Evolutionary conservation across 1,139 yeast genomes (phyloP).

Genomic region (Pichia sp.): DNA sequence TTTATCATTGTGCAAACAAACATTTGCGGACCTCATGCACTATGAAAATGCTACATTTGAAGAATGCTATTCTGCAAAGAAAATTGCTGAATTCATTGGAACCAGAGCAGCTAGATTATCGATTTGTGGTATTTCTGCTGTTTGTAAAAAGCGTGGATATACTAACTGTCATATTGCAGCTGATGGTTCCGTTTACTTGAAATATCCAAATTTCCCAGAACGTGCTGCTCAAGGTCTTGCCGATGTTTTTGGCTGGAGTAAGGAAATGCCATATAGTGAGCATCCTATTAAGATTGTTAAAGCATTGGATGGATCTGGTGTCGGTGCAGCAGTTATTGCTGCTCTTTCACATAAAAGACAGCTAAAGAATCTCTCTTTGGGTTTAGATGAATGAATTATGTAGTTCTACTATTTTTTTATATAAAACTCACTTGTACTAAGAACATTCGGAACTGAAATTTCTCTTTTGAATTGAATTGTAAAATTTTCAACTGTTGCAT

Average conservation of each 20-base stretch:
- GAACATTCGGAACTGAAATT: neutral
- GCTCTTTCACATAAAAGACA: slow-evolving; percentile 83
- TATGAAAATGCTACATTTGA: slow-evolving; percentile 64
- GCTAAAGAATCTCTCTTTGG: slow-evolving; percentile 68
- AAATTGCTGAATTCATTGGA: slow-evolving; percentile 82
- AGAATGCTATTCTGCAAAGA: slow-evolving; percentile 80
- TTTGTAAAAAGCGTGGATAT: slow-evolving; percentile 85
- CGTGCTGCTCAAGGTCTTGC: slow-evolving; percentile 88
- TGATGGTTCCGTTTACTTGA: slow-evolving; percentile 93
- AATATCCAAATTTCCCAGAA: slow-evolving; percentile 87
- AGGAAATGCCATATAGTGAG: slow-evolving; percentile 36
- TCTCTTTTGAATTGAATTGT: too few relatives aligned
- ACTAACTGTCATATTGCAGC: slow-evolving; percentile 86
- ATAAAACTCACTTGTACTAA: neutral
- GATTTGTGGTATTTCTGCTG: slow-evolving; percentile 95
- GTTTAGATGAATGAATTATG: slow-evolving; percentile 33
- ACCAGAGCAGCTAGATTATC: slow-evolving; percentile 91
- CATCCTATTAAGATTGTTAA: slow-evolving; percentile 82
- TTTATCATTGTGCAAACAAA: slow-evolving; percentile 65
- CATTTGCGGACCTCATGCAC: slow-evolving; percentile 51
- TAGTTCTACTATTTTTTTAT: neutral
- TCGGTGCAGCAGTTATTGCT: slow-evolving; percentile 97
- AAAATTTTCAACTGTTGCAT: too few relatives aligned
- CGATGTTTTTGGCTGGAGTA: slow-evolving; percentile 82
- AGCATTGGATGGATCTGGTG: slow-evolving; percentile 98